Percentiles rank a stretch among this genome's conserved stretches.
These are phyloP conservation scores for Fragilariopsis cylindrus DNA, from an alignment of 108 stramenopile genomes.

Conservation along the genomic window DNA sequence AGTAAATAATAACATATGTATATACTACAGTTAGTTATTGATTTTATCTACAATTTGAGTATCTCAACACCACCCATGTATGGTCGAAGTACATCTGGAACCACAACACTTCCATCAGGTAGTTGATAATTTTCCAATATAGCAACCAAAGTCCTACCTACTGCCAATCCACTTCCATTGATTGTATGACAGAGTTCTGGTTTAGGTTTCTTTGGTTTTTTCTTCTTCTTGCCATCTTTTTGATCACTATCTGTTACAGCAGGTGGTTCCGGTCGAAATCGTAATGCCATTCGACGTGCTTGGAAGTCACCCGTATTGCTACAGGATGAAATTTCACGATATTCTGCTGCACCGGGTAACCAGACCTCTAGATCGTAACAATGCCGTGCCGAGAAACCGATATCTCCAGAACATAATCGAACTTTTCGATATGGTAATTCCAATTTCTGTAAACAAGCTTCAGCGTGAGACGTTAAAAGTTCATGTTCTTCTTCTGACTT, in stretches of 20 bases:
- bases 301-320: conserved; percentile 98
- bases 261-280: conserved; percentile 77
- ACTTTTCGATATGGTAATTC: conserved; percentile 94
- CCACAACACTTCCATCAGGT: conserved; percentile 85
- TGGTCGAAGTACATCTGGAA: conserved; percentile 90
- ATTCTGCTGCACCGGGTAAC: conserved; percentile 92
- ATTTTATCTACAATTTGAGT: conserved; percentile 37
- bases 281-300: conserved; percentile 91
- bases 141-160: conserved; percentile 95
- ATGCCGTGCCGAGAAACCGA: conserved; percentile 91
- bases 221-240: conserved; percentile 46
- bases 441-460: conserved; percentile 81
- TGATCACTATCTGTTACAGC: conserved; percentile 27
- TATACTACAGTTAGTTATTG: neutral
- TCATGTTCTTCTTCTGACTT: conserved; percentile 87
- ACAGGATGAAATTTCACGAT: conserved; percentile 94
- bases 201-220: conserved; percentile 78
- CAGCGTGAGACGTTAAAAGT: conserved; percentile 81
- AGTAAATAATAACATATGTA: neutral
- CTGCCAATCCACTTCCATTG: conserved; percentile 97
- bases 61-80: conserved; percentile 91
- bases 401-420: conserved; percentile 93
- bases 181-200: conserved; percentile 93
- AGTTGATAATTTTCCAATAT: conserved; percentile 97
- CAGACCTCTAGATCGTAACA: conserved; percentile 99